Conservation (phyloP, 495 filamentous ascomycete species). For the Eremomyces bilateralis region DNA sequence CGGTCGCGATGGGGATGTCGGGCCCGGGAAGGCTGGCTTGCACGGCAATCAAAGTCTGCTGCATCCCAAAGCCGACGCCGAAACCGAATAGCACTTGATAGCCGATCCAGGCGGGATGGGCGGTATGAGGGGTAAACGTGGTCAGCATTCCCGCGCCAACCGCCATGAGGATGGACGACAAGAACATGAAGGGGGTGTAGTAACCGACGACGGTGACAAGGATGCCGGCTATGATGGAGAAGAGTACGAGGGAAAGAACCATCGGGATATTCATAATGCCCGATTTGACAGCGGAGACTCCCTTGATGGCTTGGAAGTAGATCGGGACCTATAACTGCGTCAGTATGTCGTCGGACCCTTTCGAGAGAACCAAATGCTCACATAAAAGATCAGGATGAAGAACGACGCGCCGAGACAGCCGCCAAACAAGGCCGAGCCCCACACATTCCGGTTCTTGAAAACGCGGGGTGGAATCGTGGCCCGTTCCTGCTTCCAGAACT, state of each 20-base stretch:
- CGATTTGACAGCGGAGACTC: conserved; percentile 31
- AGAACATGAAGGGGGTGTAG: conserved; percentile 38
- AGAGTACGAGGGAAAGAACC: conserved; percentile 24
- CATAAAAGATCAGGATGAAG: conserved; percentile 14
- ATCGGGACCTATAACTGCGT: conserved; percentile 38
- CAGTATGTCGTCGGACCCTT: no score
- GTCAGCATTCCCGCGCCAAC: conserved; percentile 42
- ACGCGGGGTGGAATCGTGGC: conserved; percentile 20
- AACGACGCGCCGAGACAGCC: conserved; percentile 15
- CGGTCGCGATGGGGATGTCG: conserved; percentile 38
- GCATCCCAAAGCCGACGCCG: conserved; percentile 52
- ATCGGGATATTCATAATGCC: conserved; percentile 39
- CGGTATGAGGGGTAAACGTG: conserved; percentile 30
- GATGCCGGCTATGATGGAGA: conserved; percentile 26
- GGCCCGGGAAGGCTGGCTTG: conserved; percentile 34
- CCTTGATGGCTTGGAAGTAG: conserved; percentile 58
- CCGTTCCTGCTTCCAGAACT: conserved; percentile 21
- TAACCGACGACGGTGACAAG: conserved; percentile 38
- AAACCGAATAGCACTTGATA: conserved; percentile 51
- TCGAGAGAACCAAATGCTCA: not conserved
- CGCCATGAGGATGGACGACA: conserved; percentile 28
- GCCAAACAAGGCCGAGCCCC: conserved; percentile 12
- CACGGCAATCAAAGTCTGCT: conserved; percentile 39
- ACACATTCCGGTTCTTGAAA: conserved; percentile 18
- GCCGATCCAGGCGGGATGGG: conserved; percentile 37